Conservation (phyloP, 2,329 filamentous ascomycete species). For the Arthrobotrys sinensis region DNA sequence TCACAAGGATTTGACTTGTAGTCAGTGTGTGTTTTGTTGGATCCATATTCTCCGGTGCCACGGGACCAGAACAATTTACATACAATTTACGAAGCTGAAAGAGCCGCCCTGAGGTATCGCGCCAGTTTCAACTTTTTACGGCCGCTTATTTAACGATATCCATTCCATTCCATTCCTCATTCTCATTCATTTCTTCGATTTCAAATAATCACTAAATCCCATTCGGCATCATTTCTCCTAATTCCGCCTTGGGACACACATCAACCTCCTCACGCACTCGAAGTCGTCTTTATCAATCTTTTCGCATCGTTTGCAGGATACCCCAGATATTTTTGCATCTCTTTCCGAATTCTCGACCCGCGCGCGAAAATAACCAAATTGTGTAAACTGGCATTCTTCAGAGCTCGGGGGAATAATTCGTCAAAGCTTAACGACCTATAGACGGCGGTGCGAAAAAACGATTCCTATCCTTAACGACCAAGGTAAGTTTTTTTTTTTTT, state of each 20-base stretch:
- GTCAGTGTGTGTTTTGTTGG: conserved; percentile 34
- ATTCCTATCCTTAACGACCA: conserved; percentile 40
- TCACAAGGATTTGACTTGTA: conserved; percentile 46
- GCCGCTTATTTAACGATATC: conserved; percentile 47
- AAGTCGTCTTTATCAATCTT: conserved; percentile 37
- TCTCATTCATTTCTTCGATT: conserved; percentile 30
- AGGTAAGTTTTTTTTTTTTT: conserved; percentile 22
- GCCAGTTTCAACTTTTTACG: conserved; percentile 49
- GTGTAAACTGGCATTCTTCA: conserved; percentile 54
- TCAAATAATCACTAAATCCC: conserved; percentile 8
- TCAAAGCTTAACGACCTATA: conserved; percentile 47
- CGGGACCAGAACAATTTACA: conserved; percentile 3
- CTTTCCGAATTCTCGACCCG: conserved; percentile 39
- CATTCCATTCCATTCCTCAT: conserved; percentile 33
- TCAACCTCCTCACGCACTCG: conserved; percentile 5
- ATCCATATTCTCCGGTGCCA: conserved; percentile 29
- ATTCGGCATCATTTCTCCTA: neutral
- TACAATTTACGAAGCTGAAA: conserved; percentile 7
- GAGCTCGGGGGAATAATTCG: conserved; percentile 45
- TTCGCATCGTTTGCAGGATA: conserved; percentile 61
- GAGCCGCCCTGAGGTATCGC: conserved; percentile 45
- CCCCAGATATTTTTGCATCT: conserved; percentile 31
- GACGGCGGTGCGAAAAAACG: conserved; percentile 49
- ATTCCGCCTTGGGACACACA: conserved; percentile 21
- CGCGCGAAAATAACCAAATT: conserved; percentile 26